A percentile compares a stretch with the other conserved stretches of the same genome.
Evolutionary conservation across 164 flowering plant species (phyloP).

Genomic region (Akebia trifoliata): DNA sequence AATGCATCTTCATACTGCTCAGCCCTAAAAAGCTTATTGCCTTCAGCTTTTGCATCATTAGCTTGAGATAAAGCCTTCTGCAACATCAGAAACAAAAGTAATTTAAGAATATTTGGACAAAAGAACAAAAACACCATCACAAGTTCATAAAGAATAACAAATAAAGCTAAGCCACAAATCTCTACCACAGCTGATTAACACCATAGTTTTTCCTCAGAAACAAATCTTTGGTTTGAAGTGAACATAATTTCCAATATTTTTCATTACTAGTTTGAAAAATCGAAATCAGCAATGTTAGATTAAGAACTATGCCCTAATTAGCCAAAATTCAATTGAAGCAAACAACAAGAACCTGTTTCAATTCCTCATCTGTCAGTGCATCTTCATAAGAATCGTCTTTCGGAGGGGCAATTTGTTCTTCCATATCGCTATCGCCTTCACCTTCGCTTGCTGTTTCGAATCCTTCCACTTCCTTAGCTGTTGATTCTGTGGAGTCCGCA

Average conservation of each 20-base stretch:
- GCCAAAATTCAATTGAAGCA: neutral
- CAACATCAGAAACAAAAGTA: constrained; percentile 10
- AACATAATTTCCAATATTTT: too few species aligned
- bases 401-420: neutral
- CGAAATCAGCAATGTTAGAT: neutral
- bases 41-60: constrained; percentile 71
- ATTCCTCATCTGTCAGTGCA: constrained; percentile 1
- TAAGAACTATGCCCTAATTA: neutral
- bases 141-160: neutral
- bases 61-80: constrained; percentile 64
- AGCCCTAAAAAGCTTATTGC: constrained; percentile 58
- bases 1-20: constrained; percentile 82
- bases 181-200: too few species aligned
- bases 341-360: neutral
- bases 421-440: neutral
- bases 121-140: neutral
- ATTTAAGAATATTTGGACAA: neutral
- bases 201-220: too few species aligned
- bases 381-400: neutral
- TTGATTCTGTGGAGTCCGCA: neutral
- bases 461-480: neutral
- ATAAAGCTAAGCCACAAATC: too few species aligned
- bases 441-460: constrained; percentile 1
- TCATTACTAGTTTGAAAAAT: too few species aligned
- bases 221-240: too few species aligned